Evolutionary conservation across 257 asterid species (phyloP).

Genomic region (Solanum clarkiae): DNA sequence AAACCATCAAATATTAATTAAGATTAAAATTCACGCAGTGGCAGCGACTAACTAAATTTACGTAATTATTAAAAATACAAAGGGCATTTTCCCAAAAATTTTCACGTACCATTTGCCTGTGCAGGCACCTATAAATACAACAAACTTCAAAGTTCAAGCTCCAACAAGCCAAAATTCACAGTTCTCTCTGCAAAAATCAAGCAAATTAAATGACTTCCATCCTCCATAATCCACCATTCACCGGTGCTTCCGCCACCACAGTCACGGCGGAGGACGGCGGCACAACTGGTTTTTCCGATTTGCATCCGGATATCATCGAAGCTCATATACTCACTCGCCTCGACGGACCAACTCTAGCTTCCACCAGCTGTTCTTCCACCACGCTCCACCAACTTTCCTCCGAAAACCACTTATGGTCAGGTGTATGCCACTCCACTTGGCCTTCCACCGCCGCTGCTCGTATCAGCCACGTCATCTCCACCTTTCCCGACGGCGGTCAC

Average conservation of each 20-base stretch:
- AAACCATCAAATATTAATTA: neutral
- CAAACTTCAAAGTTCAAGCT: neutral
- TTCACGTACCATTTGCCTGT: neutral
- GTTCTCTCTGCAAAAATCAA: neutral
- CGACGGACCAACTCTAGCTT: conserved; percentile 59
- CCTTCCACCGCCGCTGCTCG: conserved; percentile 55
- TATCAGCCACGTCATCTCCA: conserved; percentile 30
- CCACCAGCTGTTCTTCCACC: conserved; percentile 46
- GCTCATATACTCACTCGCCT: conserved; percentile 50
- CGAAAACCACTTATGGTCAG: conserved; percentile 39
- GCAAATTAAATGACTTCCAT: neutral
- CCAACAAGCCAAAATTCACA: neutral
- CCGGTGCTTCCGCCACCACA: neutral
- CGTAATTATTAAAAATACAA: neutral
- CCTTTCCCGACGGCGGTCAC: conserved; percentile 48
- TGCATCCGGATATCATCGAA: conserved; percentile 49
- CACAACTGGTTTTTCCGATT: conserved; percentile 14
- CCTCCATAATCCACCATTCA: neutral
- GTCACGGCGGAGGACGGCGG: conserved; percentile 12
- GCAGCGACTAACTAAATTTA: neutral
- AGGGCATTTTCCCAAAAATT: neutral
- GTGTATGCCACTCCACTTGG: conserved; percentile 59
- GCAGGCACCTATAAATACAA: neutral
- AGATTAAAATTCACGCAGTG: neutral
- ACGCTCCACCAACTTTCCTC: conserved; percentile 49